phyloP scores from a whole-genome alignment of 2,329 filamentous ascomycete species.

The Aspergillus hortae region DNA sequence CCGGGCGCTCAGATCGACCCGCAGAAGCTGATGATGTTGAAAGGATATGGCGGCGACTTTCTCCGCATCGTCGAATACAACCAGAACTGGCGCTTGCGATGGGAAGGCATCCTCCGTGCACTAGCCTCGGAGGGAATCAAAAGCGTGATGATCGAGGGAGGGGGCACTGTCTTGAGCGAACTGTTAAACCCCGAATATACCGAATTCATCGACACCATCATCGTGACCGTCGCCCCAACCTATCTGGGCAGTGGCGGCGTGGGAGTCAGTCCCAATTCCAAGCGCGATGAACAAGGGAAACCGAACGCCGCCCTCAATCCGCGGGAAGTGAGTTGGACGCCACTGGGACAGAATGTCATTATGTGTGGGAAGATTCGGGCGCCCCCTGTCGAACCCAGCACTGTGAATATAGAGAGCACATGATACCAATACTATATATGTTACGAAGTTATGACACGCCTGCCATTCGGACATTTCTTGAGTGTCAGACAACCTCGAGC shows the following conservation, averaged over 20 bases:
- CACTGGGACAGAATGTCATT: conserved; percentile 78
- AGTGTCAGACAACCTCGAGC: too few species aligned
- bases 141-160: conserved; percentile 92
- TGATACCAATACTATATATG: neutral
- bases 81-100: conserved; percentile 52
- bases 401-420: conserved; percentile 1
- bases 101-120: conserved; percentile 60
- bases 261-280: conserved; percentile 66
- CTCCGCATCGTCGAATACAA: conserved; percentile 38
- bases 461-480: too few species aligned
- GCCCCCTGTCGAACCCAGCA: conserved; percentile 1
- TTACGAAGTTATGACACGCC: neutral
- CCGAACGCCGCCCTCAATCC: conserved; percentile 63
- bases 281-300: conserved; percentile 47
- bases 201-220: conserved; percentile 68
- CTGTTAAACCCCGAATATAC: conserved; percentile 63
- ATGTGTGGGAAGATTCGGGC: conserved; percentile 63
- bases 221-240: conserved; percentile 84
- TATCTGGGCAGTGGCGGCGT: conserved; percentile 87
- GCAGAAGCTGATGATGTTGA: conserved; percentile 43
- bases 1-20: conserved; percentile 44
- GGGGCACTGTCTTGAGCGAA: conserved; percentile 75
- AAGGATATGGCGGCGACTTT: conserved; percentile 46
- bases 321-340: conserved; percentile 66
- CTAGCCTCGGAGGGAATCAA: conserved; percentile 59